Conservation (phyloP, 192 early-diverging fungal genomes). For the Nowakowskiella sp. region DNA sequence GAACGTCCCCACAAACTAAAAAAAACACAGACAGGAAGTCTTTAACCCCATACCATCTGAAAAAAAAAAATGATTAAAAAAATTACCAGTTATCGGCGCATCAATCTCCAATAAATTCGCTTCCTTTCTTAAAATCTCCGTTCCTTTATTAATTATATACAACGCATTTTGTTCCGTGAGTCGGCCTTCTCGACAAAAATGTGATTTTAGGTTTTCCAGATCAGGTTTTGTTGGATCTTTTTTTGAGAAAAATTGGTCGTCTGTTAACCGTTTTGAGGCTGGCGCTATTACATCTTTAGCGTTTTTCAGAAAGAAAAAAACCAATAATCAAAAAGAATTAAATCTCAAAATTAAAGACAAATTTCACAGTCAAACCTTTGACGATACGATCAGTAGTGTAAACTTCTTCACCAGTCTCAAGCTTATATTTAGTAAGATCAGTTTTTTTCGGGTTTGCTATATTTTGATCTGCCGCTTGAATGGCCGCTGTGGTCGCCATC, state of each 20-base stretch:
- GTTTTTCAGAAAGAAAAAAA: background rate
- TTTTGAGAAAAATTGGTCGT: conserved; percentile 61
- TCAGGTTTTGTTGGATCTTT: conserved; percentile 66
- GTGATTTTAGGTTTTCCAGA: conserved; percentile 75
- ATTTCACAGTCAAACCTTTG: conserved; percentile 51
- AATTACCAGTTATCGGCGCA: conserved; percentile 80
- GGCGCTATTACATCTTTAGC: conserved; percentile 46
- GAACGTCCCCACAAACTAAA: conserved; percentile 92
- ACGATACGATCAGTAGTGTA: conserved; percentile 64
- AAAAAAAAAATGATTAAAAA: background rate
- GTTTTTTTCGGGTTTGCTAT: conserved; percentile 47
- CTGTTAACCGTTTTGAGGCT: conserved; percentile 42
- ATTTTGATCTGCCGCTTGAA: conserved; percentile 9
- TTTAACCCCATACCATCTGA: background rate
- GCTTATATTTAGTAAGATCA: conserved; percentile 71
- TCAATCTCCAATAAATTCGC: conserved; percentile 79
- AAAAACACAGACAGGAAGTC: background rate
- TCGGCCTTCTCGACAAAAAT: conserved; percentile 89
- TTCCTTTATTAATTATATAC: conserved; percentile 74
- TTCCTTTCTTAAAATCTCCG: conserved; percentile 72
- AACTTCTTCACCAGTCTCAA: conserved; percentile 65
- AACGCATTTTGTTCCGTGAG: conserved; percentile 88
- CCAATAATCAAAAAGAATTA: conserved; percentile 28
- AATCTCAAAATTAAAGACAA: conserved; percentile 15
- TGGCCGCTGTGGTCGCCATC: background rate